Percentiles rank a stretch among this genome's conserved stretches.
Conservation (phyloP, 2,329 filamentous ascomycete species). For the Onygenales sp. region DNA sequence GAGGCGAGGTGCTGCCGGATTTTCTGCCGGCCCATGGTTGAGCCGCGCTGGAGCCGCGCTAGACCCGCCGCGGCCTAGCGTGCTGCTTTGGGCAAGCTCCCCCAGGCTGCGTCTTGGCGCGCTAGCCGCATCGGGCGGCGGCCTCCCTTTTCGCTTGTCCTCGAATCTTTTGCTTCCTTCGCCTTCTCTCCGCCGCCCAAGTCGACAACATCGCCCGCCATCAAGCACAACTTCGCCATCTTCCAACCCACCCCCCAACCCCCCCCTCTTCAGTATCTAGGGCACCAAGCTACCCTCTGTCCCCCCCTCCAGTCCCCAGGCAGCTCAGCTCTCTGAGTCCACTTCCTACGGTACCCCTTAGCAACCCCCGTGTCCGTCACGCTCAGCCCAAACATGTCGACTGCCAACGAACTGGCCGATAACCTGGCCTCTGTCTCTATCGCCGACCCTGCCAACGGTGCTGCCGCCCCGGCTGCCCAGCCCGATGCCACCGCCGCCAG, state of each 20-base stretch:
- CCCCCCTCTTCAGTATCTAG: constrained; percentile 50
- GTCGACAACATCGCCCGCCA: constrained; percentile 14
- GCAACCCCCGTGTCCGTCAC: constrained; percentile 25
- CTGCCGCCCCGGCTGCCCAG: constrained; percentile 60
- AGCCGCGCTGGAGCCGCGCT: too few relatives aligned
- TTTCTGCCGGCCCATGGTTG: too few relatives aligned
- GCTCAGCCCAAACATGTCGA: constrained; percentile 60
- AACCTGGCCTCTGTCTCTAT: constrained; percentile 58
- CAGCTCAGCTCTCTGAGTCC: constrained; percentile 56
- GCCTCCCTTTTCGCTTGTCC: constrained; percentile 11
- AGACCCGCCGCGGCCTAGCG: background rate
- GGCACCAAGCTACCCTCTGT: constrained; percentile 82
- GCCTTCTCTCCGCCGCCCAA: constrained; percentile 11
- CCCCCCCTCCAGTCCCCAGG: constrained; percentile 49
- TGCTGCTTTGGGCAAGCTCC: background rate
- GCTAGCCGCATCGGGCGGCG: too few relatives aligned
- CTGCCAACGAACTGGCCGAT: constrained; percentile 59
- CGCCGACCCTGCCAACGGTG: constrained; percentile 47
- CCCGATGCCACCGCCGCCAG: constrained; percentile 91
- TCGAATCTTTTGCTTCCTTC: constrained; percentile 9
- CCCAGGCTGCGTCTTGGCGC: background rate
- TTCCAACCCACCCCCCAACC: constrained; percentile 11
- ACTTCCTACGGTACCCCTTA: constrained; percentile 28
- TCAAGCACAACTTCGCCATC: constrained; percentile 17
- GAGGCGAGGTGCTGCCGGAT: too few relatives aligned